These are phyloP conservation scores for Neoarthrinium moseri DNA, from an alignment of 2,329 filamentous ascomycete species.

Conservation along the genomic window DNA sequence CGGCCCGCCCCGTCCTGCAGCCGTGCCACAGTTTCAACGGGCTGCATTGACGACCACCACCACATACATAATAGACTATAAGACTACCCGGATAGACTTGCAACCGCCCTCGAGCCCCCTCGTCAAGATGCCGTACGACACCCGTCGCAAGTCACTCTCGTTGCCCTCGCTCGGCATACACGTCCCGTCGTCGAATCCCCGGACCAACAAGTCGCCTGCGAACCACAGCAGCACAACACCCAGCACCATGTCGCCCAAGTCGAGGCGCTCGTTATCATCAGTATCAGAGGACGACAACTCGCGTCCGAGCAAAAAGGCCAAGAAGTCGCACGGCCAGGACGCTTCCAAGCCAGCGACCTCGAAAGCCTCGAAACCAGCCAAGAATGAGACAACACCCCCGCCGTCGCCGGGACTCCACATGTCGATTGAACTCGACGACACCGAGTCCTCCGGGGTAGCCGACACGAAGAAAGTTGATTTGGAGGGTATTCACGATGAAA, in stretches of 20 bases:
- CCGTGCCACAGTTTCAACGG: constrained; percentile 5
- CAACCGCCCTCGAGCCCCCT: neutral
- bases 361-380: constrained; percentile 36
- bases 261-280: constrained; percentile 24
- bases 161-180: constrained; percentile 91
- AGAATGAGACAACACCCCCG: constrained; percentile 77
- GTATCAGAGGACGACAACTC: constrained; percentile 28
- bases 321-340: constrained; percentile 68
- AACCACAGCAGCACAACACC: constrained; percentile 16
- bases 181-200: constrained; percentile 60
- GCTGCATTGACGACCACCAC: neutral
- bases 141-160: constrained; percentile 91
- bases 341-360: constrained; percentile 25
- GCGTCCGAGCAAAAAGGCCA: constrained; percentile 65
- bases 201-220: constrained; percentile 19
- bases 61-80: constrained; percentile 1
- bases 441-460: constrained; percentile 27
- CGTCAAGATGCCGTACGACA: constrained; percentile 83
- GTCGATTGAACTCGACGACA: constrained; percentile 39
- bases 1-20: constrained; percentile 1
- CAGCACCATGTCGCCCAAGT: constrained; percentile 29
- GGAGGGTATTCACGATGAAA: constrained; percentile 87
- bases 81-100: neutral
- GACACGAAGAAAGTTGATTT: constrained; percentile 64
- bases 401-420: constrained; percentile 61